Evolutionary conservation across 108 stramenopile species (phyloP).

Genomic region (Aurantiochytrium sp.): DNA sequence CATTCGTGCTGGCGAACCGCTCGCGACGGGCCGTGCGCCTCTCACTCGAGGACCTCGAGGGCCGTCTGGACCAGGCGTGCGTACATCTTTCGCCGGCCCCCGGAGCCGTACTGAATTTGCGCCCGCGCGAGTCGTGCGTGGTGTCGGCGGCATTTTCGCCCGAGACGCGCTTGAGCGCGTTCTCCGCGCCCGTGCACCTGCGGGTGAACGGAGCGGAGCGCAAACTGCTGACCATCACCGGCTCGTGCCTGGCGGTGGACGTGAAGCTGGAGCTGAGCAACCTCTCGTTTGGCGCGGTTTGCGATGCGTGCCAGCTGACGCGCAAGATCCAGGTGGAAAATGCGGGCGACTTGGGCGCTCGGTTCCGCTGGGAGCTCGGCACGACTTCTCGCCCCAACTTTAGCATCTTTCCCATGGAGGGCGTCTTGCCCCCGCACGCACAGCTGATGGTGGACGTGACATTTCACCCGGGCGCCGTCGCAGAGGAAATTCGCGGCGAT

Average conservation of each 20-base stretch:
- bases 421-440: conserved; percentile 42
- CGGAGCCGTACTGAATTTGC: conserved; percentile 16
- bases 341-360: conserved; percentile 52
- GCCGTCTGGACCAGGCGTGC: neutral
- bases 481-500: conserved; percentile 48
- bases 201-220: conserved; percentile 42
- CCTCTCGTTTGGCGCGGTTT: conserved; percentile 56
- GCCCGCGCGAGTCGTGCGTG: conserved; percentile 35
- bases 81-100: conserved; percentile 42
- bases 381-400: conserved; percentile 36
- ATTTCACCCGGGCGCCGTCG: conserved; percentile 44
- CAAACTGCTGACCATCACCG: conserved; percentile 39
- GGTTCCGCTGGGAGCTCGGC: conserved; percentile 50
- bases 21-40: conserved; percentile 44
- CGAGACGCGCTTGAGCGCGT: conserved; percentile 41
- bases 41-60: conserved; percentile 37
- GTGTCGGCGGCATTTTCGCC: conserved; percentile 49
- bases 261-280: conserved; percentile 52
- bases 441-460: conserved; percentile 55
- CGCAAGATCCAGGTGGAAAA: conserved; percentile 53
- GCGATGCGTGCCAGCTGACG: conserved; percentile 41
- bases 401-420: conserved; percentile 46
- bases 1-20: conserved; percentile 48
- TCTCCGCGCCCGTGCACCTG: conserved; percentile 46
- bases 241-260: conserved; percentile 55